A percentile compares a stretch with the other conserved stretches of the same genome.
Conservation (phyloP, 495 filamentous ascomycete species). For the Durotheca rogersii region DNA sequence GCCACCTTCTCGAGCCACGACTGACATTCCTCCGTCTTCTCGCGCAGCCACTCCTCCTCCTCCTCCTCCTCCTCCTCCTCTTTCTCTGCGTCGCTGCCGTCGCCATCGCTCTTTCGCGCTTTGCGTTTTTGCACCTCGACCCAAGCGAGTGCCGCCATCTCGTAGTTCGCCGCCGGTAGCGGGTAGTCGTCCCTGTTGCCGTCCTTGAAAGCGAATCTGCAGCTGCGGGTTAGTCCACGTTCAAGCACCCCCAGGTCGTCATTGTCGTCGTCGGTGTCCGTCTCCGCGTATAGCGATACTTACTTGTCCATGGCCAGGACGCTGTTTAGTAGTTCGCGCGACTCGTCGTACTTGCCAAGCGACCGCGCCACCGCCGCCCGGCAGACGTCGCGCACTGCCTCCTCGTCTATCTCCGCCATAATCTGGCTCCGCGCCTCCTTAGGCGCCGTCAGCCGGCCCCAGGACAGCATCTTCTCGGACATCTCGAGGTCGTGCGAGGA, state of each 20-base stretch:
- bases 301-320: slow-evolving; percentile 63
- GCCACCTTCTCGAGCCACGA: slow-evolving; percentile 75
- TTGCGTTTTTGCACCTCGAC: slow-evolving; percentile 50
- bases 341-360: slow-evolving; percentile 59
- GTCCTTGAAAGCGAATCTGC: slow-evolving; percentile 67
- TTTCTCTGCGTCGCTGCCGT: slow-evolving; percentile 8
- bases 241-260: too few relatives aligned
- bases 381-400: slow-evolving; percentile 65
- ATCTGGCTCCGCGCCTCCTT: slow-evolving; percentile 59
- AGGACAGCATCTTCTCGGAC: slow-evolving; percentile 63
- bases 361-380: slow-evolving; percentile 67
- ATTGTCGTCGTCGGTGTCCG: too few relatives aligned
- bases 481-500: slow-evolving; percentile 61
- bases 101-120: slow-evolving; percentile 4
- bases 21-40: slow-evolving; percentile 65
- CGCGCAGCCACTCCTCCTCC: slow-evolving; percentile 48
- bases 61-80: slow-evolving; percentile 23
- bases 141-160: slow-evolving; percentile 84
- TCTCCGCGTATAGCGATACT: slow-evolving; percentile 1
- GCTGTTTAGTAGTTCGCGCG: slow-evolving; percentile 62
- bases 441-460: slow-evolving; percentile 57
- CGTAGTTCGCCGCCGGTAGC: slow-evolving; percentile 78
- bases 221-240: slow-evolving; percentile 1
- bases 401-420: slow-evolving; percentile 73
- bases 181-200: slow-evolving; percentile 78